Percentiles rank a stretch among this genome's conserved stretches.
These are phyloP conservation scores for Cyphellophora attinorum DNA, from an alignment of 2,329 filamentous ascomycete species.

Conservation along the genomic window DNA sequence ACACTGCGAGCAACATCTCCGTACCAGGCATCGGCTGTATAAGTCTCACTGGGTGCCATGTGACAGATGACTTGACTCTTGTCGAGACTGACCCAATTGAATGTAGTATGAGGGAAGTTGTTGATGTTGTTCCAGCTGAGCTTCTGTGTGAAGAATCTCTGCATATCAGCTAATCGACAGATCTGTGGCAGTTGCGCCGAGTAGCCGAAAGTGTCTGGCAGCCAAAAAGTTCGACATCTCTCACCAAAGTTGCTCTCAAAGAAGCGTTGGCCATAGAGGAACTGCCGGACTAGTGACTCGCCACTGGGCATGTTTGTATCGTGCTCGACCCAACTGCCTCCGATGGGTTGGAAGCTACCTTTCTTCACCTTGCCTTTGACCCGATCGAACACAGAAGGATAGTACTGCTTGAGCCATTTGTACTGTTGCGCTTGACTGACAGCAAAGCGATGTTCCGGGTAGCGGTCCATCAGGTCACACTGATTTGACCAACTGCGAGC, in stretches of 20 bases:
- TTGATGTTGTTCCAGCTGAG: slow-evolving; percentile 99
- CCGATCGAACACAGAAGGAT: slow-evolving; percentile 79
- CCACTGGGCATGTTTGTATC: slow-evolving; percentile 96
- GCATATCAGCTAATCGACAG: slow-evolving; percentile 91
- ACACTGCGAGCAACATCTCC: slow-evolving; percentile 87
- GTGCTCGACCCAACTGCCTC: slow-evolving; percentile 97
- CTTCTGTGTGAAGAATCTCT: slow-evolving; percentile 93
- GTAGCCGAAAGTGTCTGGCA: slow-evolving; percentile 97
- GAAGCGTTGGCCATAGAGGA: slow-evolving; percentile 88
- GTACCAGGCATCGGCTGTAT: slow-evolving; percentile 89
- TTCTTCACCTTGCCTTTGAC: slow-evolving; percentile 87
- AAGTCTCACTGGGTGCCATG: slow-evolving; percentile 93
- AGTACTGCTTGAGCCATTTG: slow-evolving; percentile 89
- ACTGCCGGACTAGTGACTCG: slow-evolving; percentile 87
- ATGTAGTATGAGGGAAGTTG: slow-evolving; percentile 95
- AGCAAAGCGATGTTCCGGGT: slow-evolving; percentile 85
- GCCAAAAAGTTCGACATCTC: slow-evolving; percentile 86
- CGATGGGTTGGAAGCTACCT: slow-evolving; percentile 87
- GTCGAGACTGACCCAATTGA: slow-evolving; percentile 95
- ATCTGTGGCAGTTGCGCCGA: slow-evolving; percentile 90
- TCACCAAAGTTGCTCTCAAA: slow-evolving; percentile 89
- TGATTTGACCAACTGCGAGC: slow-evolving; percentile 95
- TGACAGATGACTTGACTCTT: slow-evolving; percentile 95
- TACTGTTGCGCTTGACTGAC: slow-evolving; percentile 95
- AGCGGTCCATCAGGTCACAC: slow-evolving; percentile 88